These are phyloP conservation scores for Fraxinus anomala DNA, from an alignment of 257 asterid genomes.

Conservation along the genomic window DNA sequence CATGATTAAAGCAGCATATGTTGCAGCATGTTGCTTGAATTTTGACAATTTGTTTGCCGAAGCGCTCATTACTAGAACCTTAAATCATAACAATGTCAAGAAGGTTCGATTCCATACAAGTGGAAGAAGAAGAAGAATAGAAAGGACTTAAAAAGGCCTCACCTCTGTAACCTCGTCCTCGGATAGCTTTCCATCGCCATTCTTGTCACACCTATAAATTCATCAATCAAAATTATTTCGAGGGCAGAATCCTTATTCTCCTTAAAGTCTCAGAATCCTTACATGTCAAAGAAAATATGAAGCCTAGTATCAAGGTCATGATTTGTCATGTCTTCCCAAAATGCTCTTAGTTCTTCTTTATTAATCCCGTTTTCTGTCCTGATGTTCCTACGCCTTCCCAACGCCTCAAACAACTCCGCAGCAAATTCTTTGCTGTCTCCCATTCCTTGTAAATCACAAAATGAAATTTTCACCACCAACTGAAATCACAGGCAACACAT, in stretches of 20 bases:
- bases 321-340: slow-evolving; percentile 84
- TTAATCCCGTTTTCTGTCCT: slow-evolving; percentile 56
- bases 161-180: slow-evolving; percentile 97
- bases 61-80: slow-evolving; percentile 95
- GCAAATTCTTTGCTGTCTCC: slow-evolving; percentile 91
- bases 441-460: slow-evolving; percentile 58
- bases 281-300: slow-evolving; percentile 95
- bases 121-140: neutral
- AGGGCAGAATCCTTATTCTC: neutral
- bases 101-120: slow-evolving; percentile 2
- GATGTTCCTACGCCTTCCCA: slow-evolving; percentile 70
- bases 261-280: slow-evolving; percentile 28
- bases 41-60: slow-evolving; percentile 81
- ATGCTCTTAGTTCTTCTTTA: slow-evolving; percentile 43
- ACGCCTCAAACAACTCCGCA: slow-evolving; percentile 69
- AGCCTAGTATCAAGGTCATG: slow-evolving; percentile 74
- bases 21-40: slow-evolving; percentile 67
- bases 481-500: neutral
- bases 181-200: slow-evolving; percentile 89
- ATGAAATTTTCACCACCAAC: neutral
- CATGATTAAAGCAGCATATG: slow-evolving; percentile 86
- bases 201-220: slow-evolving; percentile 88
- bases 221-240: slow-evolving; percentile 4
- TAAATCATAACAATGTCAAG: slow-evolving; percentile 28
- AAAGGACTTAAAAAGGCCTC: slow-evolving; percentile 19